Conservation (phyloP, 140 eudicot species). For the Oenanthe javanica region DNA sequence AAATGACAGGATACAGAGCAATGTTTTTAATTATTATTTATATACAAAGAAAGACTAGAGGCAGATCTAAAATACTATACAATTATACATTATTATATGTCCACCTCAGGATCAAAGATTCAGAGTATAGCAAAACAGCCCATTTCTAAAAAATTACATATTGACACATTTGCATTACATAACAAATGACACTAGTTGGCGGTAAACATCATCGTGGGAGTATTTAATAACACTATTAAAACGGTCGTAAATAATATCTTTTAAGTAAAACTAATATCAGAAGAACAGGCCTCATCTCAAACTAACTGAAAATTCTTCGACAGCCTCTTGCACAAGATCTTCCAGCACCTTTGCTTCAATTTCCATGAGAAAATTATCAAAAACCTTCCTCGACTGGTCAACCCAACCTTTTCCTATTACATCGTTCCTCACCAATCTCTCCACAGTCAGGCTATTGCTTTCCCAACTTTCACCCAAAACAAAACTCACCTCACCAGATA, state of each 20-base stretch:
- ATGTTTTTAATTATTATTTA: not conserved
- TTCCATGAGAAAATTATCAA: slow-evolving; percentile 51
- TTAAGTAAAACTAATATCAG: not conserved
- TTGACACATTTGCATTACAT: slow-evolving; percentile 7
- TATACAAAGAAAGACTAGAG: not conserved
- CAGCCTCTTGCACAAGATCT: slow-evolving; percentile 66
- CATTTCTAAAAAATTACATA: not conserved
- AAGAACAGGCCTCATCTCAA: slow-evolving; percentile 26
- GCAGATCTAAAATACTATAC: not conserved
- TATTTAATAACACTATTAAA: slow-evolving; percentile 24
- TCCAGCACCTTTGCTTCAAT: slow-evolving; percentile 76
- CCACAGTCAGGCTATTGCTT: slow-evolving; percentile 52
- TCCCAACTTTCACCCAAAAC: slow-evolving; percentile 40
- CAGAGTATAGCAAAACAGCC: not conserved
- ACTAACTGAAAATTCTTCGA: slow-evolving; percentile 56
- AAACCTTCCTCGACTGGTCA: slow-evolving; percentile 45
- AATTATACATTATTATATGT: not conserved
- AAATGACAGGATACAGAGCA: not conserved
- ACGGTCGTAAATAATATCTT: slow-evolving; percentile 18
- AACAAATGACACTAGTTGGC: slow-evolving; percentile 10
- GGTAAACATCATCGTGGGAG: slow-evolving; percentile 5
- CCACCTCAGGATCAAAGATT: not conserved
- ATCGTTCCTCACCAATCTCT: slow-evolving; percentile 64
- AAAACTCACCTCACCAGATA: slow-evolving; percentile 42
- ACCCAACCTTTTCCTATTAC: slow-evolving; percentile 77